Base-by-base conservation (phyloP, 768 basidiomycete genomes). In the Termitomyces bulborhizus region DNA sequence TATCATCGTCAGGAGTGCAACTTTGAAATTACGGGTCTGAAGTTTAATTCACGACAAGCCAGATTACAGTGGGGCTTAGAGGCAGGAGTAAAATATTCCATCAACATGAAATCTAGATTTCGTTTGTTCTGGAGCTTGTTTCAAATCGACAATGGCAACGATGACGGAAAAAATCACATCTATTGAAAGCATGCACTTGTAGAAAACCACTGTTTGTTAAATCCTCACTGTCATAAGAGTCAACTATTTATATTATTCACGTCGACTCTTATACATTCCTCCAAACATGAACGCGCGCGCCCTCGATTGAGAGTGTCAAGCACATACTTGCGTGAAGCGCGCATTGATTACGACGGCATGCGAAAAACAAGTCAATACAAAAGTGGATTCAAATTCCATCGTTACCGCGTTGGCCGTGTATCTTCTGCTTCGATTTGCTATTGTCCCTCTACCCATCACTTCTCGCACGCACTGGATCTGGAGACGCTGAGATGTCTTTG, bases 401-500 rank as follows among this genome's bases (percentile, higher is more conserved):
- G 34, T 36, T 3, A 16, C 46, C 26, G 42, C 18, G 42, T 41
- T 57, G 48, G 56, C 55, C 58, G 62, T 58, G 59, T 62, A 44
- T 36, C 55, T 50, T 50, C 39, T 11, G 26, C 46, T n/a, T 37
- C 42, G 36, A 50, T 31, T 53, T 26, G 32, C 46, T 24, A 18
- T 40, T 21, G 12, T 44, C 27, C 34, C 42, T 26, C 3, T 21
- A 24, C 49, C 8, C 16, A 51, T 29, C 16, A 51, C 26, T 36
- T 8, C 44, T 34, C n/a, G 16, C 42, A 41, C 16, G 46, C 36
- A 18, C 48, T 6, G 15, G 44, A 53, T 16, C 41, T 9, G 15
- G 44, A 51, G 46, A 34, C 52, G 51, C 47, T 43, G 36, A 44
- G 8, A 69, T 68, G 68, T 69, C 68, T 58, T 60, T 69, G 56